Base-by-base conservation (phyloP, 163 green algal genomes). In the Chlorella variabilis region DNA sequence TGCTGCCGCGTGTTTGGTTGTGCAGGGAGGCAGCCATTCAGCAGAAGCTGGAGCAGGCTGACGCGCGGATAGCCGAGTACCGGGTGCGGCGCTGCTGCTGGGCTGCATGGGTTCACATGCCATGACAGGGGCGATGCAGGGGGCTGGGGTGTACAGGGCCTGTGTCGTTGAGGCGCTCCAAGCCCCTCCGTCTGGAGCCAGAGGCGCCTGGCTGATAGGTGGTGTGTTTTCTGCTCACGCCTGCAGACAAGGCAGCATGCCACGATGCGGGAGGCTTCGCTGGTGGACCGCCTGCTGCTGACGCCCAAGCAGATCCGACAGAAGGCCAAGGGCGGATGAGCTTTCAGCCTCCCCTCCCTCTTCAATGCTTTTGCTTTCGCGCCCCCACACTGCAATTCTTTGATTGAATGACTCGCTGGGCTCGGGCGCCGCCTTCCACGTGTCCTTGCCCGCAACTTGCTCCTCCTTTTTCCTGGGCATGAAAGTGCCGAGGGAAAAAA, bases 271-370 rank as follows among this genome's bases (percentile, higher is more conserved):
- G 86, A 90, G 31, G 82, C 38, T 23, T 87, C 84, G 0, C 54
- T 90, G 6, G 39, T 92, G 33, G 89, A 93, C 80, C 71, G 41
- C 27, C 68, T 93, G 42, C 59, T 87, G 9, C 58, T 87, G 49
- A 84, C 82, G 9, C 76, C 77, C 56, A 91, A 90, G 78, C 79
- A 93, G 58, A 63, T 85, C 7, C 76, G 84, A 17, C 36, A 83
- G 33, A 93, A 92, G 79, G 73, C 49, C 69, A 84, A 87, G 59
- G 31, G 18, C 8, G 73, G 73, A 31, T 80, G n/a, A n/a, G n/a
- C n/a, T n/a, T n/a, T 34, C 49, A 11, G 68, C 23, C 17, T 6
- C 34, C 17, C 8, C 63, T 71, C 20, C 15, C 11, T 13, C 34
- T 8, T 18, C 63, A 62, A 62, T n/a, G 7, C 20, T 62, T 5